Evolutionary conservation across 2,329 filamentous ascomycete species (phyloP), one percentile per base, ranked within the genome.

Genomic region (Macrophomina phaseolina): DNA sequence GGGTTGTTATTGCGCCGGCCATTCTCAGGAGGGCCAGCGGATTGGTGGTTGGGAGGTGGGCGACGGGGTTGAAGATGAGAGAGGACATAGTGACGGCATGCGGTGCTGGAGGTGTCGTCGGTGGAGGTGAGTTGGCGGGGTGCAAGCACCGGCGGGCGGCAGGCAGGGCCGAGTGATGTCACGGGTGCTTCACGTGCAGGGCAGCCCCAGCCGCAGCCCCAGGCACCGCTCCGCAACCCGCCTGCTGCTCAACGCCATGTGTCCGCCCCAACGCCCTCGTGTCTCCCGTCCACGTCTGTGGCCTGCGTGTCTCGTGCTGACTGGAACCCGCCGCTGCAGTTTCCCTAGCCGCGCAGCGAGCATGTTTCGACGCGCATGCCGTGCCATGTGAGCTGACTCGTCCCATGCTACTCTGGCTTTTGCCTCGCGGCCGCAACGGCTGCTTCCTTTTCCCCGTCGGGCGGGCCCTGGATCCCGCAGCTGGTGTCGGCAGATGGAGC

Each of bases 1-100:
- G 68, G 64, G 72, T 72, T 3, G 72, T 76, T 45, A 77, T 69
- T 5, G 71, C 67, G 23, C 56, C 56, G 32, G 56, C 14, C 72
- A 77, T 77, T 12, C 60, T 30, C 8, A 68, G 51, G n/a, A 68
- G 48, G n/a, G 55, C 36, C 52, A 68, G 48, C 23, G 66, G 66
- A 52, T 65, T 65, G 36, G 23, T 14, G 51, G 60, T 56, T 23
- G 66, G 66, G 36, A 67, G 32, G 53, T 65, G 48, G 45, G 60
- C 60, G 45, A 67, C 30, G 30, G 66, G 61, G 32, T 67, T 67
- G 34, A 46, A 53, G 36, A 67, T 48, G 36, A 46, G 40, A 8
- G 18, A 9, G 12, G 49, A 55, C 52, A 60, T 60, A 36, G 51
- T 34, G 28, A 14, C 32, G 51, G 34, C 18, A 48, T 51, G 48